Conservation (phyloP, 2,329 filamentous ascomycete genomes). For the Neurospora crassa region DNA sequence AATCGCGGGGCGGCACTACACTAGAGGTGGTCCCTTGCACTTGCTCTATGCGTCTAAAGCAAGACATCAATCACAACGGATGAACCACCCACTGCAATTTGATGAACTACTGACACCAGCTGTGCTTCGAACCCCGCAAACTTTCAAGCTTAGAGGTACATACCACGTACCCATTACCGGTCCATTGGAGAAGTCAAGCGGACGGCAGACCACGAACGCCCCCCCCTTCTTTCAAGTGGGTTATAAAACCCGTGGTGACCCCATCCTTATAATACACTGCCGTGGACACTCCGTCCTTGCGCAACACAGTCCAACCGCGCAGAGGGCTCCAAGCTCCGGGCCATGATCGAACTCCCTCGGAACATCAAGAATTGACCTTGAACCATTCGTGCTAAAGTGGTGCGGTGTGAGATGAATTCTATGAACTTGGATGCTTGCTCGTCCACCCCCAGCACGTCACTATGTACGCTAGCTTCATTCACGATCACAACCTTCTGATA, state of each 20-base stretch:
- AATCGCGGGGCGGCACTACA: background rate
- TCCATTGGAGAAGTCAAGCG: background rate
- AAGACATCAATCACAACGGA: background rate
- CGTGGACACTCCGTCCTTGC: background rate
- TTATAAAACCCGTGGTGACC: background rate
- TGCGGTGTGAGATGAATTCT: background rate
- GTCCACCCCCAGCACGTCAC: background rate
- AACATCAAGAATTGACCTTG: background rate
- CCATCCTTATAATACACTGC: background rate
- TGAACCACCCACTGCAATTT: background rate
- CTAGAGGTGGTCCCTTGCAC: background rate
- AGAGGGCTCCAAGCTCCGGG: background rate
- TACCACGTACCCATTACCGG: background rate
- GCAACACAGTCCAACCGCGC: background rate
- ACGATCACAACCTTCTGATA: background rate
- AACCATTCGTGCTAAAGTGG: background rate
- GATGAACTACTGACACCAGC: background rate
- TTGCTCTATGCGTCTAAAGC: background rate
- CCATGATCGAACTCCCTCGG: background rate
- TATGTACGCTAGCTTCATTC: background rate
- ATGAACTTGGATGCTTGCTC: background rate
- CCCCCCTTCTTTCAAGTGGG: background rate
- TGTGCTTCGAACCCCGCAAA: background rate
- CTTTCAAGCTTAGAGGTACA: background rate
- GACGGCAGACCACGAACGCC: background rate